Base-by-base conservation (phyloP, 352 stramenopile genomes). In the Achlya hypogyna region DNA sequence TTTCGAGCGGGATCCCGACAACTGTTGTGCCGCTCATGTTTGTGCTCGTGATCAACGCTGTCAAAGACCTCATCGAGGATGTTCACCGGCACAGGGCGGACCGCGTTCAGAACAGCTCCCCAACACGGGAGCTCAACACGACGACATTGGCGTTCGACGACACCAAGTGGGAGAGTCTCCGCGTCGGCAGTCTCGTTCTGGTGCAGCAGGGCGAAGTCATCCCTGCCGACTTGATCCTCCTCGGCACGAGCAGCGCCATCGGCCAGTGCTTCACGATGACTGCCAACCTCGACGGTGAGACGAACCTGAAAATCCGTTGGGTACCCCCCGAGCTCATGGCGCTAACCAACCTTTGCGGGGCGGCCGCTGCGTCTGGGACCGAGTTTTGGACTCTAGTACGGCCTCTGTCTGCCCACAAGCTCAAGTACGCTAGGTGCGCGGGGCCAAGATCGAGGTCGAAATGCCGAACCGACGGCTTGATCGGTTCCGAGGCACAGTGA, bases 201-300 rank as follows among this genome's bases (percentile, higher is more conserved):
- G 75, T 98, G 0, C 54, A 49, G 10, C 79, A 96, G 59, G 76
- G 87, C 38, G 81, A 96, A 22, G 64, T 84, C 2, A 67, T 95
- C 16, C 83, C 86, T 8, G 79, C 83, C 0, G 87, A 96, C 43
- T 63, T 96, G 5, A 69, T 82, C 23, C 54, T 95, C 27, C 40
- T 96, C n/a, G 73, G 72, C 1, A 77, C 76, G 5, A 86, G 78
- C 29, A 73, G 74, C 25, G 38, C 72, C 0, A 84, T 82, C 49
- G 81, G 87, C 0, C 74, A 85, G 53, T 91, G 81, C 69, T 95
- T 84, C 52, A 84, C 93, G 20, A 88, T 86, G 79, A 96, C 88
- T 0, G 79, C 85, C 8, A 95, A 93, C 52, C 71, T 96, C 12
- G 88, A 96, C 63, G 88, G 88, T 2, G 88, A 96, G 65, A 95